Conservation (phyloP, 2,329 filamentous ascomycete species). For the Ceratocystis diversiconidia region DNA sequence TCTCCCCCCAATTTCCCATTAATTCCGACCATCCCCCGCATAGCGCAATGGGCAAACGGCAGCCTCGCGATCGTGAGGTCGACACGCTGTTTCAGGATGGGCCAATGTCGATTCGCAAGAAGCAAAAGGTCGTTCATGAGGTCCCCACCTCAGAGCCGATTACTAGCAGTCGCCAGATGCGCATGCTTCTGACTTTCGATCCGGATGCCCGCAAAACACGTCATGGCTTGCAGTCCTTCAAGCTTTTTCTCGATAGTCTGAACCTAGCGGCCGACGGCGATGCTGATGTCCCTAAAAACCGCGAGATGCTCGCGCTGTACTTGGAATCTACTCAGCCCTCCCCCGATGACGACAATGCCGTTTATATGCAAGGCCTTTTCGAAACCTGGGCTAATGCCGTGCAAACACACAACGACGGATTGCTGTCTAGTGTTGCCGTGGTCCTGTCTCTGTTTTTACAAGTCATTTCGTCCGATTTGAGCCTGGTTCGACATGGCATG, state of each 20-base stretch:
- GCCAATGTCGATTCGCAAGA: constrained; percentile 29
- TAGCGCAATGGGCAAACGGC: constrained; percentile 33
- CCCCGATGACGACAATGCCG: constrained; percentile 32
- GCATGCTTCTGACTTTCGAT: constrained; percentile 53
- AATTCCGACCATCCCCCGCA: neutral
- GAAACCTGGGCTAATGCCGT: constrained; percentile 78
- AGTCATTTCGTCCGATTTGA: constrained; percentile 57
- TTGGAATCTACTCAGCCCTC: constrained; percentile 42
- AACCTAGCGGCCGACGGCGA: constrained; percentile 31
- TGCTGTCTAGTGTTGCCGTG: constrained; percentile 68
- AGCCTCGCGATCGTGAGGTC: constrained; percentile 28
- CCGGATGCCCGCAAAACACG: constrained; percentile 54
- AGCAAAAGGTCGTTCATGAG: constrained; percentile 42
- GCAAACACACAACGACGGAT: constrained; percentile 62
- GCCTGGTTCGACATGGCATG: constrained; percentile 61
- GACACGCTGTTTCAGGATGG: constrained; percentile 26
- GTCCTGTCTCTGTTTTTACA: constrained; percentile 70
- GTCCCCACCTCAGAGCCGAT: constrained; percentile 47
- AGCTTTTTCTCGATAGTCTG: constrained; percentile 55
- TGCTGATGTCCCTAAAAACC: constrained; percentile 29
- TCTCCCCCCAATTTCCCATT: neutral
- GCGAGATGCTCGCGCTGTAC: constrained; percentile 53
- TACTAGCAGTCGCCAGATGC: constrained; percentile 50
- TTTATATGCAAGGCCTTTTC: constrained; percentile 65
- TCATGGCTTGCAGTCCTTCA: constrained; percentile 57